Conservation (phyloP, 179 eudicot genomes). For the Spinacia oleracea region DNA sequence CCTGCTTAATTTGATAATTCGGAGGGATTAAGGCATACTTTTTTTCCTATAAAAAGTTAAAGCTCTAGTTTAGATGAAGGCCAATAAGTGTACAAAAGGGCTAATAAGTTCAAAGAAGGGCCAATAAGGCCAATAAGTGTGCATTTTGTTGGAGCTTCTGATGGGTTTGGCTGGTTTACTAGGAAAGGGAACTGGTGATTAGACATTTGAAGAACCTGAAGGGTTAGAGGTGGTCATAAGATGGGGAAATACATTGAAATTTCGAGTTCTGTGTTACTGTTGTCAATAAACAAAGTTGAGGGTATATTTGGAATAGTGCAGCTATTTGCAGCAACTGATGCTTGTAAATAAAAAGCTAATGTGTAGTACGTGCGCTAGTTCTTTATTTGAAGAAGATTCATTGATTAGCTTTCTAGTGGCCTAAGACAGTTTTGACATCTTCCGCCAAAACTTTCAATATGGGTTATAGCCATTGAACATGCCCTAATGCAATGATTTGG, state of each 20-base stretch:
- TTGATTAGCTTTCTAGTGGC: not conserved
- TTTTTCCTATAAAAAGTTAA: no score
- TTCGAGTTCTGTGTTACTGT: not conserved
- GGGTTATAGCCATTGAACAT: not conserved
- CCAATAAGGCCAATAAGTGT: not conserved
- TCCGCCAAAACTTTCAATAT: not conserved
- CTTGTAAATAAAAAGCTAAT: not conserved
- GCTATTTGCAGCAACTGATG: not conserved
- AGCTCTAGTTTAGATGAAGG: not conserved
- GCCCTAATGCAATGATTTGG: not conserved
- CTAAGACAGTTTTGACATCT: not conserved
- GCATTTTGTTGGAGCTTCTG: not conserved
- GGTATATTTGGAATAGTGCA: not conserved
- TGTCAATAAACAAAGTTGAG: not conserved
- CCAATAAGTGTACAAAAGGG: not conserved
- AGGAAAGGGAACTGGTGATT: no score
- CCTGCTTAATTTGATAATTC: not conserved
- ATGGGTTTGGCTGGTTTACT: no score
- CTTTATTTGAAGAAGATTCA: not conserved
- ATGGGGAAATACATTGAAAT: no score
- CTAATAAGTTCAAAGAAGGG: not conserved
- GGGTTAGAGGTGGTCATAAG: no score
- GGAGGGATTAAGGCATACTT: not conserved
- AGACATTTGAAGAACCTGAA: no score
- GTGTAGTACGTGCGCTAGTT: not conserved